Base-by-base conservation (phyloP, 805 yeast genomes). In the Pachysolen tannophilus region DNA sequence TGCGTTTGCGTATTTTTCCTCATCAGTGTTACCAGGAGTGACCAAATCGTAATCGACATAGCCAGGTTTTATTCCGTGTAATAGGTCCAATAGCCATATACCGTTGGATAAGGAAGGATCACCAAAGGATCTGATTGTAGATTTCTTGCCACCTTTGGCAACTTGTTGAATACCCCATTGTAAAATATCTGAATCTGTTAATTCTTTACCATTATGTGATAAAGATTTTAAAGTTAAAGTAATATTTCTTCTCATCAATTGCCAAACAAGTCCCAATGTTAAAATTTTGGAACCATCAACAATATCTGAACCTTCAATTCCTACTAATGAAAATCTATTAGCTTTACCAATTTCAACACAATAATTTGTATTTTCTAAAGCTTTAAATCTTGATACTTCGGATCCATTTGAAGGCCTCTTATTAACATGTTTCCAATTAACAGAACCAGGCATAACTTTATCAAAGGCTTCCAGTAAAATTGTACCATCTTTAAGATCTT, bases 231-330 rank as follows among this genome's bases (percentile, higher is more conserved):
- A 71, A 2, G 98, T 92, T 46, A 78, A 73, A 42, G 79, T 80
- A 49, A 92, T 94, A 61, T 92, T 92, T 58, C 95, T 76, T 58
- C 98, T 78, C 98, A 92, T 92, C 53, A 92, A 72, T 68, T 92
- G 98, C 98, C 98, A 92, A 26, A 90, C 97, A 37, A 92, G 71
- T 10, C 92, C 98, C 47, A 92, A 71, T 0, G 95, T 86, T 48
- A 92, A 70, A 34, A 90, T 69, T 53, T 82, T 84, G 55, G 80
- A 81, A 45, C 97, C 97, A 58, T 92, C 98, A 26, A 84, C 80
- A 46, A 92, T 90, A 61, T 92, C 98, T 3, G 96, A 85, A 35
- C 98, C 98, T 57, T 92, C 97, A 44, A 92, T 92, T 45, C 98
- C 98, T 33, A 92, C 98, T 39, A 92, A 69, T 2, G 97, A 90